Percentiles rank a stretch among this genome's conserved stretches.
Conservation (phyloP, 306 rosid species). For the Citrullus amarus region DNA sequence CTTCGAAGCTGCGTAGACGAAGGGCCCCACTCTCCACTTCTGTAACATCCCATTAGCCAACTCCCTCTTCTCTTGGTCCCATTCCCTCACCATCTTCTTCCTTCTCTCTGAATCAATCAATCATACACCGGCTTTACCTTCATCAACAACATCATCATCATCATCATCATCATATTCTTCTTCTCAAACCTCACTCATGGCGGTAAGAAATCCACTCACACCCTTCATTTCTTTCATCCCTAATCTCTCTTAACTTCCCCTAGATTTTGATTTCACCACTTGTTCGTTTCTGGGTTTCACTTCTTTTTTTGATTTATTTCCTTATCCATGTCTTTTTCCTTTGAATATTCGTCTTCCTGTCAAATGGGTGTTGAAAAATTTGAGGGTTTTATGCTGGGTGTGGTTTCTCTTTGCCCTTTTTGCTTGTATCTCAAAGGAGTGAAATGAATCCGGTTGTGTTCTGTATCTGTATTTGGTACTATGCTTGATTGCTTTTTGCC, state of each 20-base stretch:
- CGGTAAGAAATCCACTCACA: background rate
- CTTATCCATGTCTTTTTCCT: background rate
- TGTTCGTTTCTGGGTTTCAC: background rate
- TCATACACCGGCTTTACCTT: slow-evolving; percentile 2
- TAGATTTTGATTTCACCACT: background rate
- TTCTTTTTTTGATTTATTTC: background rate
- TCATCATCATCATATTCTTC: background rate
- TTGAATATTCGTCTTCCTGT: background rate
- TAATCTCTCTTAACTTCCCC: background rate
- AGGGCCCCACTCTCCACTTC: slow-evolving; percentile 11
- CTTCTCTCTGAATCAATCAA: background rate
- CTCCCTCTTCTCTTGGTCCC: background rate
- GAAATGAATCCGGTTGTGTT: background rate
- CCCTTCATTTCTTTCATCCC: background rate
- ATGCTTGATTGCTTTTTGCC: background rate
- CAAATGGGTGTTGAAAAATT: background rate
- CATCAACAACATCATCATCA: background rate
- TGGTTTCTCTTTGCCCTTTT: background rate
- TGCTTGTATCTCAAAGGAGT: background rate
- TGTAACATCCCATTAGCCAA: slow-evolving; percentile 4
- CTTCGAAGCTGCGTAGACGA: background rate
- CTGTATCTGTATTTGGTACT: background rate
- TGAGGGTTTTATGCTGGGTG: background rate
- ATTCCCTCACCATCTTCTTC: background rate
- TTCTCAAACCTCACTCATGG: slow-evolving; percentile 4